Percentiles rank a stretch among this genome's conserved stretches.
Evolutionary conservation across 1,284 basidiomycete species (phyloP).

Genomic region (Hemileia vastatrix): DNA sequence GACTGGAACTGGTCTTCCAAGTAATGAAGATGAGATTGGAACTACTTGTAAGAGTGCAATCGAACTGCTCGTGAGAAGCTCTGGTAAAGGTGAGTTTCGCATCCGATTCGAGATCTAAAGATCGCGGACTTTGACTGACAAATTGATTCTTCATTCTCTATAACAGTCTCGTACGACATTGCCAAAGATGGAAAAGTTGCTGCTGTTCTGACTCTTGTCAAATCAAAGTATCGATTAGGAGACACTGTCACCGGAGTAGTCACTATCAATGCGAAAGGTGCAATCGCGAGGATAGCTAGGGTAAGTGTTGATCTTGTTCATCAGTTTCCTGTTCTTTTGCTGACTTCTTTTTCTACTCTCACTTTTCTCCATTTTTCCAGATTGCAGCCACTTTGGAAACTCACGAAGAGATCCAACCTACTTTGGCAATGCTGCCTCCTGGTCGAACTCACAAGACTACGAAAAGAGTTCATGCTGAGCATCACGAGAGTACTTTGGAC

Average conservation of each 20-base stretch:
- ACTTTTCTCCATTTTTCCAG: background rate
- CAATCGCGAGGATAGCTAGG: slow-evolving; percentile 34
- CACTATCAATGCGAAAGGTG: slow-evolving; percentile 31
- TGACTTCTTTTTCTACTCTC: no score
- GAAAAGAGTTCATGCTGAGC: slow-evolving; percentile 32
- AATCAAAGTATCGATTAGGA: slow-evolving; percentile 38
- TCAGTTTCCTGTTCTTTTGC: background rate
- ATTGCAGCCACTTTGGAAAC: slow-evolving; percentile 37
- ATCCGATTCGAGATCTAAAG: background rate
- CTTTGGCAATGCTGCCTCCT: slow-evolving; percentile 31
- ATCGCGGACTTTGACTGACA: no score
- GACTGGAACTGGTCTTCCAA: background rate
- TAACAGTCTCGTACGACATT: slow-evolving; percentile 39
- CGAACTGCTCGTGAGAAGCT: background rate
- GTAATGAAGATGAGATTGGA: background rate
- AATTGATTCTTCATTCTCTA: background rate
- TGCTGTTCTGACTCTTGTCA: slow-evolving; percentile 37
- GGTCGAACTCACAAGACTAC: slow-evolving; percentile 31
- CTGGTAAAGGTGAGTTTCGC: background rate
- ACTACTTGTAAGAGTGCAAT: background rate
- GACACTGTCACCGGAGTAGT: slow-evolving; percentile 38
- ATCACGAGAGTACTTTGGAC: slow-evolving; percentile 37
- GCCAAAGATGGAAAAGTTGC: slow-evolving; percentile 40
- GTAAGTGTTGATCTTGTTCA: background rate
- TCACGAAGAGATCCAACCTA: slow-evolving; percentile 37